Base-by-base conservation (phyloP, 2,329 filamentous ascomycete species). In the Didymella lethalis region DNA sequence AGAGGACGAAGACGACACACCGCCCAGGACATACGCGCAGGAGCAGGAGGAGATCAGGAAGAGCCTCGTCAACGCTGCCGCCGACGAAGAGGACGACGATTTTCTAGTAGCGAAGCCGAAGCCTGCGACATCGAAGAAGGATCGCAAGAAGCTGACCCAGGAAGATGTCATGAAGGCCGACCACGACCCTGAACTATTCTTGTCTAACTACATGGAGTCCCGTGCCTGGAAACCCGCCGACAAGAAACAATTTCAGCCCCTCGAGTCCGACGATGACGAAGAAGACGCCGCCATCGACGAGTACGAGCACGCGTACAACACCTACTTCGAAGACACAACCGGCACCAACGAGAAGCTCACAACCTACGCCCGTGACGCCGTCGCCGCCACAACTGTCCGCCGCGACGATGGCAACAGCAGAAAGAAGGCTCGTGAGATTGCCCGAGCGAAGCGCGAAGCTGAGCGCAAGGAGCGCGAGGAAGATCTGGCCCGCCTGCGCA, bases 191-290 rank as follows among this genome's bases (percentile, higher is more conserved):
- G 94, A 98, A 72, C 90, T 86, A 0, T 99, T 92, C 75, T 81
- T 99, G n/a, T 94, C 92, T 54, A 97, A 97, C 77, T 99, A 97
- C 80, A 87, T 99, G 85, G 86, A 90, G n/a, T 86, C 93, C 7
- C 88, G 93, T 59, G 94, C 93, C 16, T 99, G 95, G 95, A 85
- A 94, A 7, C 87, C 90, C 0, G 85, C 85, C 10, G 86, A 86
- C 51, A 83, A 82, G 41, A 83, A 86, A 23, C 85, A 85, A 41
- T 93, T 91, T 78, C 84, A 93, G 68, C 91, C 93, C 0, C 90
- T 99, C 57, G 92, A 97, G 73, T 97, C 93, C 0, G 95, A 99
- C 67, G 93, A 97, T 50, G 92, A 87, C n/a, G 86, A 88, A 7
- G 85, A 91, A 43, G 87, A 91, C 29, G 84, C 86, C 28, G 84